These are phyloP conservation scores for Petasospora rhodanensis DNA, from an alignment of 1,139 yeast genomes.

Conservation along the genomic window DNA sequence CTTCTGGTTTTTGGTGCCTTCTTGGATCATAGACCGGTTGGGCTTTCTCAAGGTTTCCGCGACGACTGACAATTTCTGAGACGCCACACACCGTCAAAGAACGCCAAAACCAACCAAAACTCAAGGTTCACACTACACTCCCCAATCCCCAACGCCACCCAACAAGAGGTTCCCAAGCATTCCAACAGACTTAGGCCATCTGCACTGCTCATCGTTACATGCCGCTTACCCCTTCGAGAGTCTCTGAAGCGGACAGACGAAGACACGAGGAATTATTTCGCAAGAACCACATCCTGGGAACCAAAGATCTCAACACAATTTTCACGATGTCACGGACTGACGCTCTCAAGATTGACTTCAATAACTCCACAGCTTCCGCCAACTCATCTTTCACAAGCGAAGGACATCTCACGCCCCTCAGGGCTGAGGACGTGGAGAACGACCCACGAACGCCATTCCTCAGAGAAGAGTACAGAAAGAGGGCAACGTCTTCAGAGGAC, in stretches of 20 bases:
- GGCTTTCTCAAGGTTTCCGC: too few relatives aligned
- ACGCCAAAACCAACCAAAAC: too few relatives aligned
- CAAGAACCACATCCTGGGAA: slow-evolving; percentile 17
- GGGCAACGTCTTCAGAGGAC: slow-evolving; percentile 1
- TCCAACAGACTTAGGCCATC: too few relatives aligned
- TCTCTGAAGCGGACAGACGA: slow-evolving; percentile 13
- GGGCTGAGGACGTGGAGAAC: slow-evolving; percentile 15
- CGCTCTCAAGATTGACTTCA: background rate
- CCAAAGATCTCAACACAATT: slow-evolving; percentile 10
- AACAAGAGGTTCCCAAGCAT: too few relatives aligned
- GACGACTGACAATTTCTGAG: too few relatives aligned
- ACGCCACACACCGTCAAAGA: too few relatives aligned
- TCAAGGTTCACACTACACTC: too few relatives aligned
- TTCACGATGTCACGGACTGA: slow-evolving; percentile 2
- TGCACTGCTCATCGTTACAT: too few relatives aligned
- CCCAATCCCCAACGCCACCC: too few relatives aligned
- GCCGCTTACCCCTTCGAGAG: slow-evolving; percentile 3
- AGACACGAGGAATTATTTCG: slow-evolving; percentile 17
- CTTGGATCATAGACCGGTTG: too few relatives aligned
- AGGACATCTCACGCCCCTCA: slow-evolving; percentile 16
- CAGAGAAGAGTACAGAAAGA: slow-evolving; percentile 14
- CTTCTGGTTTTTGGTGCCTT: background rate
- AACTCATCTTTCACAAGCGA: slow-evolving; percentile 8
- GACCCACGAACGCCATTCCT: slow-evolving; percentile 23
- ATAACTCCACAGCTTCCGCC: slow-evolving; percentile 1